Conservation (phyloP, 176 grass and related monocot genomes). For the Triticum urartu region DNA sequence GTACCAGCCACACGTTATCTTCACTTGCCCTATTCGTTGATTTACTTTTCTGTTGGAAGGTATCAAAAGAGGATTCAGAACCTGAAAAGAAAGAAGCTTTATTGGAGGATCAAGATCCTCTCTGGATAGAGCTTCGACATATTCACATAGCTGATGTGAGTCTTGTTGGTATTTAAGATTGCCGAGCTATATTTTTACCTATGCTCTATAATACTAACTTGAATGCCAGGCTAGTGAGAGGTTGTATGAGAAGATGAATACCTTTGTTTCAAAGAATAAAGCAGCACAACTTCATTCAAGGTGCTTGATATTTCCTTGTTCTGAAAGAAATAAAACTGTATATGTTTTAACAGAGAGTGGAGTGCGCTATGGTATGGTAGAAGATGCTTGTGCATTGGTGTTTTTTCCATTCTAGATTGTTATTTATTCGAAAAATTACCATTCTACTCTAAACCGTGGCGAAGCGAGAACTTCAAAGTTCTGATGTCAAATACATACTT, state of each 20-base stretch:
- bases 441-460: no score
- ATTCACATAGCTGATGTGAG: conserved; percentile 97
- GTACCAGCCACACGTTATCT: conserved; percentile 3
- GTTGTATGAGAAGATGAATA: conserved; percentile 88
- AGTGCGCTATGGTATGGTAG: background rate
- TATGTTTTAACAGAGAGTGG: background rate
- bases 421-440: no score
- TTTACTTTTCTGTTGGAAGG: conserved; percentile 56
- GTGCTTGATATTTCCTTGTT: conserved; percentile 36
- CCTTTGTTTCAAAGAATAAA: conserved; percentile 90
- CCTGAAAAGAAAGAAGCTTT: conserved; percentile 83
- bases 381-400: background rate
- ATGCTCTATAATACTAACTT: conserved; percentile 32
- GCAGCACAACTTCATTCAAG: conserved; percentile 92
- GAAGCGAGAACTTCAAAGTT: no score
- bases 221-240: conserved; percentile 86
- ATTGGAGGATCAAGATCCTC: conserved; percentile 89
- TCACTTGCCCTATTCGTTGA: conserved; percentile 13
- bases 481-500: no score
- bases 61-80: conserved; percentile 52
- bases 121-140: conserved; percentile 95
- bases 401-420: background rate
- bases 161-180: conserved; percentile 3
- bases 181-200: background rate
- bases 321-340: conserved; percentile 2